Base-by-base conservation (phyloP, 2,329 filamentous ascomycete species). In the Hypocrella siamensis region DNA sequence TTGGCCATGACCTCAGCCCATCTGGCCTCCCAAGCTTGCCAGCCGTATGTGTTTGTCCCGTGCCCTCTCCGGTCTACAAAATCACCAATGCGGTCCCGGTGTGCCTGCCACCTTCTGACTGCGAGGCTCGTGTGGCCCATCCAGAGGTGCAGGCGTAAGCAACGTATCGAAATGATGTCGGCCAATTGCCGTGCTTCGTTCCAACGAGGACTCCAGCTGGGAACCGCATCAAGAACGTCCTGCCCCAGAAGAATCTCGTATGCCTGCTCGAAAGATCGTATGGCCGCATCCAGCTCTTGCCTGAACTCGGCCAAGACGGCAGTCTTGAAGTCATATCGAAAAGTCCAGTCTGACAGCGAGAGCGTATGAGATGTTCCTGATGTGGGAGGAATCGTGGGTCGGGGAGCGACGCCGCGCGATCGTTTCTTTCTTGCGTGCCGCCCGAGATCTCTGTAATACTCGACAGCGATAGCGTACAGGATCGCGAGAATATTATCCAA, bases 361-460 rank as follows among this genome's bases (percentile, higher is more conserved):
- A 94, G 57, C 0, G 80, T 83, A 46, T 90, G 81, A 1, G 85
- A 92, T 2, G 83, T 92, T 18, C 82, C 83, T 15, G 69, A 75
- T 0, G 82, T 88, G 2, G 84, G 83, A 4, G 85, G 82, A 19
- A 83, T 67, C 6, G 84, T 88, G 3, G 86, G 84, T 30, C 79
- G 75, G 9, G 85, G 85, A 11, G 80, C 75, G 14, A 74, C 65
- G 6, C 82, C 79, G 36, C 85, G 71, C 29, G 80, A 79, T 42
- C 82, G 79, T 61, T 96, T 96, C 50, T 90, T 79, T 42, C 86
- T 74, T 8, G 80, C 69, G 60, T 93, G 88, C 37, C 93, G 86
- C n/a, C 84, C 85, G 10, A 96, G 65, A 44, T 98, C 88, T 28
- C 86, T 70, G 52, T 96, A 96, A 54, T 94, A 93, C 45, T 98